Conservation (phyloP, 306 rosid genomes). For the Quercus ilex region DNA sequence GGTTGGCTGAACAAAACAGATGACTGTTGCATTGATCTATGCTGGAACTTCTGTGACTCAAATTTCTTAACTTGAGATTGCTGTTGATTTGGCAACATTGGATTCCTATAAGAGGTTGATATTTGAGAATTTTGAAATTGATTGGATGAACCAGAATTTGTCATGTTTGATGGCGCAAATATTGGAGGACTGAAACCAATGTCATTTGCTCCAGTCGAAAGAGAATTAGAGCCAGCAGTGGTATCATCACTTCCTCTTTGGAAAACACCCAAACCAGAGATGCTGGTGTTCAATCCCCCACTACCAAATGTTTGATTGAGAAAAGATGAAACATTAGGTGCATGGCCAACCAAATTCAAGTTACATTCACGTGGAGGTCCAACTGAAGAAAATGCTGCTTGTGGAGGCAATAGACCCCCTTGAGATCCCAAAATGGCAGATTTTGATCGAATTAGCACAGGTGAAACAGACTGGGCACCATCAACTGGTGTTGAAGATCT, state of each 20-base stretch:
- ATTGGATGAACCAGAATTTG: constrained; percentile 55
- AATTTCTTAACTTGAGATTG: constrained; percentile 57
- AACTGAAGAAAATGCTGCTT: too few relatives aligned
- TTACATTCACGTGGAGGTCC: too few relatives aligned
- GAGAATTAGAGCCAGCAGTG: constrained; percentile 71
- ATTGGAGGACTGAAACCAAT: constrained; percentile 54
- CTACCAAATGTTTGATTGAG: constrained; percentile 71
- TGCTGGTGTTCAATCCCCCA: constrained; percentile 62
- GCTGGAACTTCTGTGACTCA: constrained; percentile 74
- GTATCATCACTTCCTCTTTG: constrained; percentile 68
- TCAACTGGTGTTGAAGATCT: too few relatives aligned
- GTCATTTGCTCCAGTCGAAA: constrained; percentile 66
- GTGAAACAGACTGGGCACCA: too few relatives aligned
- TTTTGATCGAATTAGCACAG: too few relatives aligned
- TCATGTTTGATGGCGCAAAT: constrained; percentile 52
- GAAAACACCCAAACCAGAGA: constrained; percentile 58
- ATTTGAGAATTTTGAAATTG: constrained; percentile 79
- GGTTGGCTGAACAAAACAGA: constrained; percentile 54
- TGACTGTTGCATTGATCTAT: constrained; percentile 73
- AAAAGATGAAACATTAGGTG: constrained; percentile 69
- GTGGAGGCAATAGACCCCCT: too few relatives aligned
- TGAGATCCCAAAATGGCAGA: too few relatives aligned
- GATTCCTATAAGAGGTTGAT: constrained; percentile 57
- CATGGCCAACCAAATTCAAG: constrained; percentile 75
- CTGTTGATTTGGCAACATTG: constrained; percentile 68